Conservation (phyloP, 2,329 filamentous ascomycete species). For the Aureobasidium vineae region DNA sequence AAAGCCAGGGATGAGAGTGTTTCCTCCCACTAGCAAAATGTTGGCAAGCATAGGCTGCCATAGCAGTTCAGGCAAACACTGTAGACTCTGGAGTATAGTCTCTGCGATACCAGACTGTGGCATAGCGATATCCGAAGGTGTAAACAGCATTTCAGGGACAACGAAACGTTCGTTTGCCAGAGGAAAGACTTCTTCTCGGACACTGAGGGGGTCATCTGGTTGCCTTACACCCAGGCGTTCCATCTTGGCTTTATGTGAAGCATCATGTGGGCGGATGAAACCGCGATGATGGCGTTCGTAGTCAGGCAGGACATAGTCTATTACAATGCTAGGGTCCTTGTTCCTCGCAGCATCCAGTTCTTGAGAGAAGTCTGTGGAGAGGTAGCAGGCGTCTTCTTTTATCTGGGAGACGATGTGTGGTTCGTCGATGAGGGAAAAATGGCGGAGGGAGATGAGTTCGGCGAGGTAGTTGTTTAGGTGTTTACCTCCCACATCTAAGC, state of each 20-base stretch:
- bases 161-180: constrained; percentile 89
- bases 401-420: constrained; percentile 92
- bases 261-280: constrained; percentile 73
- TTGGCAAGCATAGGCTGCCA: constrained; percentile 85
- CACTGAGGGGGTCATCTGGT: constrained; percentile 34
- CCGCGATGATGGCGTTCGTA: constrained; percentile 64
- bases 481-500: constrained; percentile 90
- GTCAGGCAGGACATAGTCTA: constrained; percentile 92
- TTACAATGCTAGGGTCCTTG: constrained; percentile 59
- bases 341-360: constrained; percentile 79
- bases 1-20: constrained; percentile 75
- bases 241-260: constrained; percentile 56
- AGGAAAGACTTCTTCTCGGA: constrained; percentile 74
- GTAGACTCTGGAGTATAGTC: constrained; percentile 76
- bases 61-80: constrained; percentile 70
- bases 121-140: constrained; percentile 79
- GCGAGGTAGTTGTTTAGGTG: constrained; percentile 91
- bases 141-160: constrained; percentile 87
- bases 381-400: constrained; percentile 85
- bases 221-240: constrained; percentile 46
- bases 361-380: constrained; percentile 69
- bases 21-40: constrained; percentile 85
- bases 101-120: constrained; percentile 78
- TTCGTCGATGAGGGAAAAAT: constrained; percentile 95
- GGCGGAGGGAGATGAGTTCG: constrained; percentile 80